phyloP scores from a whole-genome alignment of 208 protist genomes.

The Angomonas deanei region DNA sequence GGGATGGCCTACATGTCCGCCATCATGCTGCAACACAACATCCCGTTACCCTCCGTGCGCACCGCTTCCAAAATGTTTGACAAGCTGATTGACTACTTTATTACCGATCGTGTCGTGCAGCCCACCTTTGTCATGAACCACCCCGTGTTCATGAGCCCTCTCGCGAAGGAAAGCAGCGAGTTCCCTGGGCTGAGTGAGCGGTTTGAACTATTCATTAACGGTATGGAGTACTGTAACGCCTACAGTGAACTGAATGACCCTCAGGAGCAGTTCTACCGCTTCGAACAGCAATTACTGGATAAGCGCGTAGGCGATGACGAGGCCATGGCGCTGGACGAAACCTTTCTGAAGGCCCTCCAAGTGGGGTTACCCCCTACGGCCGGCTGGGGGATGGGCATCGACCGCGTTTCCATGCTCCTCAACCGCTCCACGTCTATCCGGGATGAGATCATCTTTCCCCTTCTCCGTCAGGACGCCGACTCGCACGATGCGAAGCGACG shows the following conservation, averaged over 20 bases:
- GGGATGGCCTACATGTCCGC: conserved; percentile 78
- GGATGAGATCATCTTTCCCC: conserved; percentile 85
- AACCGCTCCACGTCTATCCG: conserved; percentile 80
- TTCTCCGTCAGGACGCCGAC: conserved; percentile 65
- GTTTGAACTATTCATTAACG: conserved; percentile 96
- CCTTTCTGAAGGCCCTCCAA: conserved; percentile 92
- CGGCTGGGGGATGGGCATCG: conserved; percentile 96
- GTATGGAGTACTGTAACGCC: conserved; percentile 94
- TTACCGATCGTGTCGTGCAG: conserved; percentile 85
- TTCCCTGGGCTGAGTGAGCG: conserved; percentile 85
- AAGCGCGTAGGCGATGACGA: conserved; percentile 90
- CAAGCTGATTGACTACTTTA: conserved; percentile 89
- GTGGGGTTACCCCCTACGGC: conserved; percentile 92
- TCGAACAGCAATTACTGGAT: conserved; percentile 89
- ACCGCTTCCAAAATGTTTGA: conserved; percentile 90
- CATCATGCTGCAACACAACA: conserved; percentile 79
- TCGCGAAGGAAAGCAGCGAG: conserved; percentile 83
- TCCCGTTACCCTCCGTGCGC: conserved; percentile 71
- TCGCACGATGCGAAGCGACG: conserved; percentile 76
- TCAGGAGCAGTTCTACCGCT: conserved; percentile 92
- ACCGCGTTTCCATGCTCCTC: conserved; percentile 92
- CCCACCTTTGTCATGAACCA: conserved; percentile 96
- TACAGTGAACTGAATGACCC: conserved; percentile 97
- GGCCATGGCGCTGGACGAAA: conserved; percentile 89
- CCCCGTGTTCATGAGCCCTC: conserved; percentile 89